Percentiles rank a stretch among this genome's conserved stretches.
Conservation (phyloP, 352 stramenopile species). For the Globisporangium rhizosaccharum region DNA sequence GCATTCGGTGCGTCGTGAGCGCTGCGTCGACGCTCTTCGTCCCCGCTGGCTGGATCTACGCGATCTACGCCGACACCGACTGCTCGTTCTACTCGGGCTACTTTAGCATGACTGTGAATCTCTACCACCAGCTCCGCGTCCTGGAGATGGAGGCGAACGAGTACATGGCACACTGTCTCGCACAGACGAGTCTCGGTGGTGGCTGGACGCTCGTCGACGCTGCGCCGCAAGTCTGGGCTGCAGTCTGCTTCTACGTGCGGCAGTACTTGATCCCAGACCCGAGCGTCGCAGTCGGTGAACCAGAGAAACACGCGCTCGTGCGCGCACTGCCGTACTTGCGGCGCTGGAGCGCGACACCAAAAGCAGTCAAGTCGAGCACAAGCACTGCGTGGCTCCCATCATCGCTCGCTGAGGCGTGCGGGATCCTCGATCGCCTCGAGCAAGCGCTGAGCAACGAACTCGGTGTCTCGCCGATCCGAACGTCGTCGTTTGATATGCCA, state of each 20-base stretch:
- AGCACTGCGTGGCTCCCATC: slow-evolving; percentile 39
- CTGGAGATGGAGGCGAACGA: slow-evolving; percentile 38
- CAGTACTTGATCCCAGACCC: slow-evolving; percentile 39
- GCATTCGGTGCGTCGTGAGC: slow-evolving; percentile 60
- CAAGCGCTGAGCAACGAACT: slow-evolving; percentile 31
- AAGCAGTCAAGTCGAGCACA: slow-evolving; percentile 28
- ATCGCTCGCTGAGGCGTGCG: slow-evolving; percentile 45
- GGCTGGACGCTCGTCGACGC: slow-evolving; percentile 33
- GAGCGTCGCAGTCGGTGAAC: slow-evolving; percentile 27
- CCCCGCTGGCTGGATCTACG: slow-evolving; percentile 65
- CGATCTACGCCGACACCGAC: slow-evolving; percentile 46
- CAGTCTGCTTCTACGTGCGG: slow-evolving; percentile 52
- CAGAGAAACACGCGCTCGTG: slow-evolving; percentile 46
- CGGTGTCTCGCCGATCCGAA: slow-evolving; percentile 5
- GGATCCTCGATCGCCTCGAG: slow-evolving; percentile 50
- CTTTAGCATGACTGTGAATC: slow-evolving; percentile 46
- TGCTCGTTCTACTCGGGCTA: slow-evolving; percentile 55
- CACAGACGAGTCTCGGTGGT: slow-evolving; percentile 21
- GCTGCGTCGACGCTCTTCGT: slow-evolving; percentile 47
- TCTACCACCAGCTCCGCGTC: slow-evolving; percentile 43
- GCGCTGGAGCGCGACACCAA: slow-evolving; percentile 41
- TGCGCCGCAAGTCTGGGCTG: slow-evolving; percentile 51
- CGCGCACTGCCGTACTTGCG: slow-evolving; percentile 42
- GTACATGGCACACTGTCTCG: slow-evolving; percentile 23
- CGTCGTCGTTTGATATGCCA: slow-evolving; percentile 3